phyloP scores from a whole-genome alignment of 148 eudicot species.

The Nepenthes gracilis region DNA sequence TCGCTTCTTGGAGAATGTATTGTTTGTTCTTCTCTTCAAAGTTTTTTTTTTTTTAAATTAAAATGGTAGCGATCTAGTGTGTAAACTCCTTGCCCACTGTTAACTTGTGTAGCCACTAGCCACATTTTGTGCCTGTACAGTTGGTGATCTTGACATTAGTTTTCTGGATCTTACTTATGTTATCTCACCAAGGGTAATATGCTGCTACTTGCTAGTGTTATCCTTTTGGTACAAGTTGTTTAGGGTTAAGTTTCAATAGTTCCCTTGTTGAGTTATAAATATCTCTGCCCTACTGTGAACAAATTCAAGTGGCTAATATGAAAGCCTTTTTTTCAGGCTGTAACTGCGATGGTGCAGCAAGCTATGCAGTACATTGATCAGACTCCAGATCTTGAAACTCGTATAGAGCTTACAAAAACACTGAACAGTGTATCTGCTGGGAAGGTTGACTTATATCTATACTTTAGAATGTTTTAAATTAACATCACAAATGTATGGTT shows the following conservation, averaged over 20 bases:
- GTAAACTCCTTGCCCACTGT: too few relatives aligned
- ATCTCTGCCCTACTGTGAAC: background rate
- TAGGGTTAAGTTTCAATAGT: too few relatives aligned
- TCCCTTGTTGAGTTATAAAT: too few relatives aligned
- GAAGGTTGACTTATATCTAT: conserved; percentile 37
- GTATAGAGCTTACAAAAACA: conserved; percentile 82
- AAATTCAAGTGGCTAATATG: background rate
- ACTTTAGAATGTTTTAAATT: background rate
- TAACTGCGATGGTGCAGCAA: conserved; percentile 92
- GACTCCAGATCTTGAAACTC: conserved; percentile 83
- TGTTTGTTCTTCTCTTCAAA: too few relatives aligned
- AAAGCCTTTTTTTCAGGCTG: conserved; percentile 37
- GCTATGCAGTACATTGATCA: conserved; percentile 85
- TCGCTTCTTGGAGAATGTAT: too few relatives aligned
- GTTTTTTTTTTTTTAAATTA: too few relatives aligned
- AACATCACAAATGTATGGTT: background rate
- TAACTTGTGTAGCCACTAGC: too few relatives aligned
- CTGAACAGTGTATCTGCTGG: conserved; percentile 89
- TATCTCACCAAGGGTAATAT: background rate
- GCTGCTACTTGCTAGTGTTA: too few relatives aligned
- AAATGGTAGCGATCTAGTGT: too few relatives aligned
- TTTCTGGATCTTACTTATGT: background rate
- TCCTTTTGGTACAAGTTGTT: too few relatives aligned
- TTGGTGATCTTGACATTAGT: background rate
- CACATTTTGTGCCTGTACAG: too few relatives aligned